A percentile compares a stretch with the other conserved stretches of the same genome.
phyloP scores from a whole-genome alignment of 176 grass and related monocot genomes.

The Areca catechu region DNA sequence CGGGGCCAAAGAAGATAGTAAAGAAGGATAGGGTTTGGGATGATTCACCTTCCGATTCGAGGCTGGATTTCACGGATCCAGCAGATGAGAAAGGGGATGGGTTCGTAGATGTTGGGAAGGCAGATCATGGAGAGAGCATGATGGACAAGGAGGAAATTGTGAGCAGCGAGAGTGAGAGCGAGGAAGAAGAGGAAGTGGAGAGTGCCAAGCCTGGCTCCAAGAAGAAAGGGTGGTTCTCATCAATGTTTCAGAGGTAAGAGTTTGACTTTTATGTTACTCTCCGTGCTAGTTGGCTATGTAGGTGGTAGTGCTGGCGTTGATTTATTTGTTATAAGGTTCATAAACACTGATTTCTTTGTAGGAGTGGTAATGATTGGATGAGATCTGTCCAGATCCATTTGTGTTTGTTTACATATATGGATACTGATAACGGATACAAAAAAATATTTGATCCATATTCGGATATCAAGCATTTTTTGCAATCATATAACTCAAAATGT shows the following conservation, averaged over 20 bases:
- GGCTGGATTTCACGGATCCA: slow-evolving; percentile 72
- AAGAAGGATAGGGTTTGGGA: slow-evolving; percentile 92
- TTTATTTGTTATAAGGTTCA: no score
- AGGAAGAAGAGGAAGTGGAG: slow-evolving; percentile 41
- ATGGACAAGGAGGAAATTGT: slow-evolving; percentile 89
- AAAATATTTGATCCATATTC: no score
- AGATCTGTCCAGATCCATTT: no score
- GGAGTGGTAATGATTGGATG: no score
- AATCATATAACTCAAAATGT: no score
- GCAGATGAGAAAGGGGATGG: slow-evolving; percentile 68
- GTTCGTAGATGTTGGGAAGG: slow-evolving; percentile 20
- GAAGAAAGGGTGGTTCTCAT: slow-evolving; percentile 87
- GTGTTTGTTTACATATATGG: no score
- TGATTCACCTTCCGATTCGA: slow-evolving; percentile 42
- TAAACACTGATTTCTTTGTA: no score
- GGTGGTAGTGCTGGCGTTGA: no score
- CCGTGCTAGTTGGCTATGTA: no score
- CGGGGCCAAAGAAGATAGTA: slow-evolving; percentile 31
- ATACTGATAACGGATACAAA: no score
- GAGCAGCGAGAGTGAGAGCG: slow-evolving; percentile 65
- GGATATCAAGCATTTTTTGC: no score
- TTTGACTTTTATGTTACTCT: not conserved
- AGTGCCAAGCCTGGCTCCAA: slow-evolving; percentile 28
- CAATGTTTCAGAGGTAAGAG: slow-evolving; percentile 77
- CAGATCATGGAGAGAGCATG: slow-evolving; percentile 67